Evolutionary conservation across 202 grass and related monocot species (phyloP).

Genomic region (Elaeis oleifera): DNA sequence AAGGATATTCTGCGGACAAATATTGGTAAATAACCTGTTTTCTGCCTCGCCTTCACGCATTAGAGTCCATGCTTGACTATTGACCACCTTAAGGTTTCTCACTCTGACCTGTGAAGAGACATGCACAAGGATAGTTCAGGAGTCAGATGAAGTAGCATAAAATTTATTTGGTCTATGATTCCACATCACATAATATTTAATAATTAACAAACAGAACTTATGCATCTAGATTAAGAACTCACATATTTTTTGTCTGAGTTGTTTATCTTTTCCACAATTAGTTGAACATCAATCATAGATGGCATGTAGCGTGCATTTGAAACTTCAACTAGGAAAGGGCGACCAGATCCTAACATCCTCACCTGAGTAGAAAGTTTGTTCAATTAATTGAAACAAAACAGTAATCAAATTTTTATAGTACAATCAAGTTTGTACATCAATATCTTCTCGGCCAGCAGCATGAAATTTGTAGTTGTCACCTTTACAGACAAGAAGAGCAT

Average conservation of each 20-base stretch:
- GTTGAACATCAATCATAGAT: conserved; percentile 54
- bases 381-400: neutral
- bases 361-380: conserved; percentile 45
- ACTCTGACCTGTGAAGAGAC: conserved; percentile 43
- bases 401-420: no score
- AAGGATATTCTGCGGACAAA: no score
- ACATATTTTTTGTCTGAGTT: conserved; percentile 70
- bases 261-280: conserved; percentile 73
- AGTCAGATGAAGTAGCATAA: no score
- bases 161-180: no score
- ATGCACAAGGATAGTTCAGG: no score
- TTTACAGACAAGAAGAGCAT: conserved; percentile 43
- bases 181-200: no score
- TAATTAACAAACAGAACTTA: neutral
- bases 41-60: conserved; percentile 97
- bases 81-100: conserved; percentile 72
- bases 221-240: conserved; percentile 21
- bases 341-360: conserved; percentile 92
- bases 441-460: conserved; percentile 96
- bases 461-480: conserved; percentile 86
- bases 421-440: conserved; percentile 61
- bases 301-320: conserved; percentile 59
- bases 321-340: conserved; percentile 85
- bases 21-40: conserved; percentile 51
- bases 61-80: conserved; percentile 70